These are phyloP conservation scores for Microbotryomycetes sp. DNA, from an alignment of 1,284 basidiomycete species.

Conservation along the genomic window DNA sequence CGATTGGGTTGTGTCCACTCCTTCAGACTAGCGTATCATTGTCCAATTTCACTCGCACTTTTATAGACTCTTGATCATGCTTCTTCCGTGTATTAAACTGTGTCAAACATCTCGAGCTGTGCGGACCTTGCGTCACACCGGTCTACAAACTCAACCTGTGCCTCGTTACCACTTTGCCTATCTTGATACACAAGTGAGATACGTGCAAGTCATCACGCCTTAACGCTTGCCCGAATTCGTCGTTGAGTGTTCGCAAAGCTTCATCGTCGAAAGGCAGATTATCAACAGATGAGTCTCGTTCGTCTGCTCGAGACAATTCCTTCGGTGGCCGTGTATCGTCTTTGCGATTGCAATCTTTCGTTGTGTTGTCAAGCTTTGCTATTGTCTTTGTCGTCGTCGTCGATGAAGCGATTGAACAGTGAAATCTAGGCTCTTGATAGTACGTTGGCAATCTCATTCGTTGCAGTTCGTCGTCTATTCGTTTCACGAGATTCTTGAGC, in stretches of 20 bases:
- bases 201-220: conserved; percentile 21
- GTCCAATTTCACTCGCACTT: too few species aligned
- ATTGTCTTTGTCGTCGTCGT: background rate
- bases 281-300: background rate
- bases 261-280: background rate
- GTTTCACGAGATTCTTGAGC: conserved; percentile 53
- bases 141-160: too few species aligned
- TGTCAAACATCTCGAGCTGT: too few species aligned
- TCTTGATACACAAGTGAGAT: conserved; percentile 20
- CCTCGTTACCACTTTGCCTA: conserved; percentile 17
- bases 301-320: too few species aligned
- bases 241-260: background rate
- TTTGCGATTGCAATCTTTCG: background rate
- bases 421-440: conserved; percentile 66
- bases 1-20: too few species aligned
- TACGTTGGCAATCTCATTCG: conserved; percentile 61
- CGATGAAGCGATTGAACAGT: conserved; percentile 69
- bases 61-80: too few species aligned
- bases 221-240: conserved; percentile 3
- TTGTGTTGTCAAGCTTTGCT: background rate
- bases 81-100: too few species aligned
- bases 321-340: too few species aligned
- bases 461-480: conserved; percentile 52
- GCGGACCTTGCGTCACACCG: too few species aligned
- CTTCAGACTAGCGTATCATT: too few species aligned